These are phyloP conservation scores for Pholiota conissans DNA, from an alignment of 768 basidiomycete genomes.

Conservation along the genomic window DNA sequence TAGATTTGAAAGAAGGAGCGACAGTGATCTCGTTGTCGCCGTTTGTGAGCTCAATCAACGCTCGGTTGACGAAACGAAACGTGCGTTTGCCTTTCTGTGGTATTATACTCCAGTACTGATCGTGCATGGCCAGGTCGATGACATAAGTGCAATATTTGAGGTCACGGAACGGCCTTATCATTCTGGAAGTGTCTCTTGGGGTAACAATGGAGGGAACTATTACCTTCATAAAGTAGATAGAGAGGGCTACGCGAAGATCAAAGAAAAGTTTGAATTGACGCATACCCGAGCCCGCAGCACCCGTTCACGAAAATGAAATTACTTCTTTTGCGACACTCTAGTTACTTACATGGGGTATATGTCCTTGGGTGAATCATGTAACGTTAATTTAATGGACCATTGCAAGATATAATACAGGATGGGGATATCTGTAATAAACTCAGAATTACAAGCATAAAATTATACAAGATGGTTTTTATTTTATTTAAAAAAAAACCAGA, in stretches of 20 bases:
- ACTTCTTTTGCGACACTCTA: no score
- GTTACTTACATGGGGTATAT: no score
- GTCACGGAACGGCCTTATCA: slow-evolving; percentile 67
- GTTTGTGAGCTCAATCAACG: slow-evolving; percentile 71
- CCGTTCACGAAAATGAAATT: slow-evolving; percentile 27
- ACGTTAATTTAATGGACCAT: no score
- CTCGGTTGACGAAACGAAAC: slow-evolving; percentile 82
- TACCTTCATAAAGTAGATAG: slow-evolving; percentile 80
- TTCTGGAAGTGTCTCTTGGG: slow-evolving; percentile 83
- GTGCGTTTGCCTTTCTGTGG: slow-evolving; percentile 37
- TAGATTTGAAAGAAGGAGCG: slow-evolving; percentile 93
- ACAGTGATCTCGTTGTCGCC: slow-evolving; percentile 87
- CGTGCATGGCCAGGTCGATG: slow-evolving; percentile 52
- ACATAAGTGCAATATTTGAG: slow-evolving; percentile 81
- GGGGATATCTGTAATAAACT: no score
- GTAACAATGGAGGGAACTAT: slow-evolving; percentile 65
- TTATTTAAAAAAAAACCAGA: no score
- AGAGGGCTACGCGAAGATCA: slow-evolving; percentile 62
- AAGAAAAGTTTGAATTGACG: slow-evolving; percentile 54
- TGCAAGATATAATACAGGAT: no score
- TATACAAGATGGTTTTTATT: not conserved
- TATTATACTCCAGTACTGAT: slow-evolving; percentile 5
- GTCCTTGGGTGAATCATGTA: no score
- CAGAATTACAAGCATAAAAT: not conserved
- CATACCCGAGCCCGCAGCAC: slow-evolving; percentile 31